Evolutionary conservation across 2,329 filamentous ascomycete species (phyloP), one percentile per base, ranked within the genome.

Genomic region (Xylariaceae sp.): DNA sequence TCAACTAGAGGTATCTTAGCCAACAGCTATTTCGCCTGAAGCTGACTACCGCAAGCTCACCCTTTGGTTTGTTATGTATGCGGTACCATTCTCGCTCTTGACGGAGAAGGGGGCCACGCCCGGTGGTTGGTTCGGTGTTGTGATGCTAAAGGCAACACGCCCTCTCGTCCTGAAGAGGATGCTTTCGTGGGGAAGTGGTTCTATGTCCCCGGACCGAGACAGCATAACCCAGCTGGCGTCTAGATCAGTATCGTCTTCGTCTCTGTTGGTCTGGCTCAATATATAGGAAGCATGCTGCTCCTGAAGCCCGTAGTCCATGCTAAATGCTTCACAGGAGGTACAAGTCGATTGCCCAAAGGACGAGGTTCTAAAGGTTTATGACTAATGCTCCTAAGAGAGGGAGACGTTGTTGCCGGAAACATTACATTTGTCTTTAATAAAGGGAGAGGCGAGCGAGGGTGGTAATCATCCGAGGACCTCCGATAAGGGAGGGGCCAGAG

Each of bases 191-290:
- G 86, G 85, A 32, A 96, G 77, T 56, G 84, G 86, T 58, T 94
- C 83, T 64, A 95, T 92, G 43, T 83, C 79, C 51, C 73, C 71
- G 28, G 68, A 61, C 57, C 83, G 76, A 57, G 83, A 80, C 57
- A 94, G 79, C 89, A 96, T 96, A 31, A 96, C 90, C 90, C 90
- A 96, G 55, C 75, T 79, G 58, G 66, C 62, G 53, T 62, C 62
- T 59, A 76, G 67, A 67, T 78, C 66, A 78, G 73, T 67, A 59
- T 74, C 63, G 42, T 62, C 57, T 46, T 62, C 59, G 37, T 60
- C 52, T 46, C 53, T 60, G 36, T 57, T 59, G 44, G 60, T 64
- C 43, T 60, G 63, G 40, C 61, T 62, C 49, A 69, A 62, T 36
- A 64, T 60, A 40, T 60, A 66, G 46, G 62, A 64, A 41, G 60